These are phyloP conservation scores for Filosporella fistucella DNA, from an alignment of 495 filamentous ascomycete genomes.

Conservation along the genomic window DNA sequence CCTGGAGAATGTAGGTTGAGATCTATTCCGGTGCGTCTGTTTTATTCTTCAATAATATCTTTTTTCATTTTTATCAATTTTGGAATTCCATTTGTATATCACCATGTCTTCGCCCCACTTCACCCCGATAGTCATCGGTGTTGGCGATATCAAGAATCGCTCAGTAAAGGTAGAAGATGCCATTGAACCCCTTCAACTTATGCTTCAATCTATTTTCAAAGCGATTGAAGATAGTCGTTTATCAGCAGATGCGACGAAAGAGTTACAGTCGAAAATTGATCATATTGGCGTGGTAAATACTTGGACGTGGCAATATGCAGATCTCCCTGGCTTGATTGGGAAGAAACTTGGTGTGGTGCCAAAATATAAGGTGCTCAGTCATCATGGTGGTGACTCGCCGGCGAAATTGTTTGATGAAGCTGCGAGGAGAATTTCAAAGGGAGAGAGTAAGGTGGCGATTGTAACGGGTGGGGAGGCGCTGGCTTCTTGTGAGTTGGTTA, in stretches of 20 bases:
- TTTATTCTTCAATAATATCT: too few species aligned
- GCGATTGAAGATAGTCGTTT: constrained; percentile 40
- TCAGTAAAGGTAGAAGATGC: constrained; percentile 43
- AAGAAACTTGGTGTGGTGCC: constrained; percentile 34
- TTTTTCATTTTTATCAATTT: not conserved
- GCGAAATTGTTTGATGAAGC: constrained; percentile 51
- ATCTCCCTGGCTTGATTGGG: constrained; percentile 41
- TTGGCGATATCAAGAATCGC: constrained; percentile 49
- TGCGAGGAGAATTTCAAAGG: constrained; percentile 40
- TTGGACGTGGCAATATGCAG: constrained; percentile 54
- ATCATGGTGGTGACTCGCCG: constrained; percentile 51
- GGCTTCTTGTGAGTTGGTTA: constrained; percentile 39
- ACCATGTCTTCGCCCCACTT: not conserved
- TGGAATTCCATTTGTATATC: not conserved
- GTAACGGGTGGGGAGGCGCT: constrained; percentile 54
- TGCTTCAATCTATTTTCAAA: constrained; percentile 39
- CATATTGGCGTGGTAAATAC: constrained; percentile 48
- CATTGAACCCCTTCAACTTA: constrained; percentile 45
- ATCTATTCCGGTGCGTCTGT: too few species aligned
- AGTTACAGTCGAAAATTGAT: constrained; percentile 42
- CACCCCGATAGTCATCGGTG: constrained; percentile 44
- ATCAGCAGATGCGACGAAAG: constrained; percentile 9
- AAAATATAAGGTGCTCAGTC: constrained; percentile 35
- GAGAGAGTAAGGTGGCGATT: constrained; percentile 42
- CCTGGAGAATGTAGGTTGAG: too few species aligned